Evolutionary conservation across 345 rosid genomes (phyloP).

Genomic region (Pistacia integerrima): DNA sequence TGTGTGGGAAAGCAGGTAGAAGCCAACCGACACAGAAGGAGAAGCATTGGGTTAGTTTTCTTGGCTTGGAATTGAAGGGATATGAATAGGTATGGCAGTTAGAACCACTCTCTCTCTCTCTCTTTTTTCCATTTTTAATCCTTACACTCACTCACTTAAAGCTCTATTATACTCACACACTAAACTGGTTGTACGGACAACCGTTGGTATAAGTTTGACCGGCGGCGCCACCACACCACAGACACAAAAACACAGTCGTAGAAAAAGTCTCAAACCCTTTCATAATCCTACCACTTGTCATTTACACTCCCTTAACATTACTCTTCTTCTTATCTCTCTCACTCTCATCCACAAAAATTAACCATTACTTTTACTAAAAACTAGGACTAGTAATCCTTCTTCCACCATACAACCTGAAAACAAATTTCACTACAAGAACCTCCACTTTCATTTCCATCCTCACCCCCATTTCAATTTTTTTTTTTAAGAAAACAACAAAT

Average conservation of each 20-base stretch:
- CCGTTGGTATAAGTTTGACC: slow-evolving; percentile 40
- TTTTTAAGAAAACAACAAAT: too few species aligned
- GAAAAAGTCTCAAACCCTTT: slow-evolving; percentile 56
- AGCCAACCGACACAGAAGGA: slow-evolving; percentile 63
- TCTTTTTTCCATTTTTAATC: slow-evolving; percentile 5
- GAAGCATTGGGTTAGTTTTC: slow-evolving; percentile 53
- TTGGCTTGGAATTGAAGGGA: slow-evolving; percentile 76
- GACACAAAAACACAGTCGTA: slow-evolving; percentile 13
- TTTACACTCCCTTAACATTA: slow-evolving; percentile 26
- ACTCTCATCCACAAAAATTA: slow-evolving; percentile 32
- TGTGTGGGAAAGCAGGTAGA: slow-evolving; percentile 51
- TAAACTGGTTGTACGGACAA: slow-evolving; percentile 30
- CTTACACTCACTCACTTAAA: neutral
- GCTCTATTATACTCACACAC: neutral
- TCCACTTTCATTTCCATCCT: slow-evolving; percentile 25
- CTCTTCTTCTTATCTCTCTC: slow-evolving; percentile 16
- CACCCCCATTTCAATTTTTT: slow-evolving; percentile 2
- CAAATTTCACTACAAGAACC: slow-evolving; percentile 51
- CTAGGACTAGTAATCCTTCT: slow-evolving; percentile 42
- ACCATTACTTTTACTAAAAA: slow-evolving; percentile 56
- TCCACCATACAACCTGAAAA: slow-evolving; percentile 48
- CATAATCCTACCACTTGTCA: slow-evolving; percentile 60
- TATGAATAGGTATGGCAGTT: slow-evolving; percentile 58
- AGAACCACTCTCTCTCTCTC: slow-evolving; percentile 38
- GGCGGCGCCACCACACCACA: slow-evolving; percentile 51